Base-by-base conservation (phyloP, 108 stramenopile species). In the Skeletonema menzelii region DNA sequence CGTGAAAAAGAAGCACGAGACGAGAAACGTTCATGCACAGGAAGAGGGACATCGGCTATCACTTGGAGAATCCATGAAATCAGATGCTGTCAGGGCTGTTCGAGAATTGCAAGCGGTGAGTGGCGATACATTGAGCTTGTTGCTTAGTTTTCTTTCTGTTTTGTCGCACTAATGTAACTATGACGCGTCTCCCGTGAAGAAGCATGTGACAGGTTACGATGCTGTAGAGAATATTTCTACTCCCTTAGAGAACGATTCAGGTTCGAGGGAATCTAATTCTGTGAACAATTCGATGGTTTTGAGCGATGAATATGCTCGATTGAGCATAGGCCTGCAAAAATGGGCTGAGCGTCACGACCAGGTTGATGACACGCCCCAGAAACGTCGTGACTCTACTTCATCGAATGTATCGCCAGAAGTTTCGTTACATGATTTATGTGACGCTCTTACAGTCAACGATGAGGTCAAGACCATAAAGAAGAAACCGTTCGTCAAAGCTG, bases 261-360 rank as follows among this genome's bases (percentile, higher is more conserved):
- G 5, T 5, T 47, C 46, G 17, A 47, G 6, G 35, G 68, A 59
- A 24, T 30, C 26, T 5, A 63, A 63, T 62, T 72, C 82, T n/a
- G 31, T 84, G 27, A 69, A 7, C 19, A 47, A 47, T 47, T 47
- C 46, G 46, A 47, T 47, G n/a, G 15, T 76, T 0, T 81, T 85
- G 14, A 77, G 76, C 61, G 65, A 88, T 24, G 88, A 90, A 31
- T 89, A 77, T 63, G 80, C 81, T 15, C 72, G 83, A 34, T 65
- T 93, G 59, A 87, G 86, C 63, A 62, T 70, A 53, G 86, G 84
- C 49, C 67, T 93, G 27, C 77, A 81, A 49, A 84, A 85, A 65
- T 76, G 89, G 55, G 92, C 92, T 11, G 88, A 90, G 62, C 80
- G 60, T 28, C 69, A 77, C n/a, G 84, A 75, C n/a, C 61, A 42